phyloP scores from a whole-genome alignment of 305 asterid species.

The Petunia hybrid region DNA sequence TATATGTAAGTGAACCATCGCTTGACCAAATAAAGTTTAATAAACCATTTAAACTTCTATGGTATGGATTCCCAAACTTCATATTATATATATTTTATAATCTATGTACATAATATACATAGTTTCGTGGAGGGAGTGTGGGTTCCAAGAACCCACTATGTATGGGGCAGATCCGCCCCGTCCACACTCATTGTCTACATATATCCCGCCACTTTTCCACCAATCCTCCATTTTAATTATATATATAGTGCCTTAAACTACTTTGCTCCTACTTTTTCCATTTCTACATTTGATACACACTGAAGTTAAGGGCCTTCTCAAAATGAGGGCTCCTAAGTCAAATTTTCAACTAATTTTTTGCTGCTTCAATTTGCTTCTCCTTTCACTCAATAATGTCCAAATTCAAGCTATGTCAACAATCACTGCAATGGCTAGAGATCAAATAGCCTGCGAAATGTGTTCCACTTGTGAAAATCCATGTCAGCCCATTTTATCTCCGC shows the following conservation, averaged over 20 bases:
- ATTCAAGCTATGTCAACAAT: slow-evolving; percentile 28
- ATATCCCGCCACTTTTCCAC: not conserved
- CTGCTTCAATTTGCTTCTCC: not conserved
- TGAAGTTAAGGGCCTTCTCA: not conserved
- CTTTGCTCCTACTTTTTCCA: not conserved
- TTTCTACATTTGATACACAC: slow-evolving; percentile 19
- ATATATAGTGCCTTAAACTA: no score
- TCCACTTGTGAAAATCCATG: slow-evolving; percentile 12
- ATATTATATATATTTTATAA: no score
- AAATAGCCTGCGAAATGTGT: slow-evolving; percentile 27
- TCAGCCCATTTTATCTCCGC: slow-evolving; percentile 11
- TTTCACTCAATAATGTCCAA: slow-evolving; percentile 24
- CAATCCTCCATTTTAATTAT: no score
- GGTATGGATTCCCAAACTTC: no score
- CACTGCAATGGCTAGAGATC: slow-evolving; percentile 25
- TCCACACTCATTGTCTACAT: slow-evolving; percentile 17
- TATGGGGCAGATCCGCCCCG: not conserved
- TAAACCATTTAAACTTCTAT: no score
- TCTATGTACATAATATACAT: no score
- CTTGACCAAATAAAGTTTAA: no score
- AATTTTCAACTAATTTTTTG: not conserved
- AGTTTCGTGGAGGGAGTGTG: no score
- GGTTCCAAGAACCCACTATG: no score
- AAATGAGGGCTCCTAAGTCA: not conserved
- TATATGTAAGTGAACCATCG: no score